phyloP scores from a whole-genome alignment of 768 basidiomycete species.

The Calocybe indica region DNA sequence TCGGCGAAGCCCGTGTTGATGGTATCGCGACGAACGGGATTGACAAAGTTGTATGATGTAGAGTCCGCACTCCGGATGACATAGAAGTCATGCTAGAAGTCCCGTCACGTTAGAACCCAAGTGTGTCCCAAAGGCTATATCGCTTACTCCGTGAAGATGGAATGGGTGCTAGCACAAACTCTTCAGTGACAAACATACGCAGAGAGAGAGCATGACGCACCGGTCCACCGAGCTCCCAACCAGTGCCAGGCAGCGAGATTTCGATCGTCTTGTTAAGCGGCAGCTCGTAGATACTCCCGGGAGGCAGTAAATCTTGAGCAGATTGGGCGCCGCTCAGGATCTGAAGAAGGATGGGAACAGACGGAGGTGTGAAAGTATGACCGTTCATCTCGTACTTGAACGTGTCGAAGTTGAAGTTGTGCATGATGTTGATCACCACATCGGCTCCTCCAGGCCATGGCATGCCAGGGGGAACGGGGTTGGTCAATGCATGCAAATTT shows the following conservation, averaged over 20 bases:
- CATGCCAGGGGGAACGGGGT: background rate
- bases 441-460: slow-evolving; percentile 1
- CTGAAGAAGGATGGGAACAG: slow-evolving; percentile 42
- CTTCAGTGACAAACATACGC: background rate
- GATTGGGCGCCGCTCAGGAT: slow-evolving; percentile 38
- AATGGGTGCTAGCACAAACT: slow-evolving; percentile 16
- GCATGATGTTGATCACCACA: slow-evolving; percentile 6
- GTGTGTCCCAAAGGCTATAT: background rate
- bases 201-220: slow-evolving; percentile 5
- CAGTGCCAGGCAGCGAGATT: slow-evolving; percentile 31
- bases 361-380: slow-evolving; percentile 26
- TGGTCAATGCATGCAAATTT: background rate
- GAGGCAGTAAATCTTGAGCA: slow-evolving; percentile 32
- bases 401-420: slow-evolving; percentile 3
- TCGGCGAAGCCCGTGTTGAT: slow-evolving; percentile 21
- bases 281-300: slow-evolving; percentile 36
- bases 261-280: slow-evolving; percentile 43
- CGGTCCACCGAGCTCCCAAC: slow-evolving; percentile 9
- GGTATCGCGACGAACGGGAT: slow-evolving; percentile 39
- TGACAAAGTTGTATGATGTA: slow-evolving; percentile 26
- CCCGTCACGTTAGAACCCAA: background rate
- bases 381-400: slow-evolving; percentile 16
- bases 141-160: slow-evolving; percentile 26
- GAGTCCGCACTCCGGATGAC: slow-evolving; percentile 30
- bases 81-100: slow-evolving; percentile 25